phyloP scores from a whole-genome alignment of 345 rosid species.

The Hibiscus tridactylites region DNA sequence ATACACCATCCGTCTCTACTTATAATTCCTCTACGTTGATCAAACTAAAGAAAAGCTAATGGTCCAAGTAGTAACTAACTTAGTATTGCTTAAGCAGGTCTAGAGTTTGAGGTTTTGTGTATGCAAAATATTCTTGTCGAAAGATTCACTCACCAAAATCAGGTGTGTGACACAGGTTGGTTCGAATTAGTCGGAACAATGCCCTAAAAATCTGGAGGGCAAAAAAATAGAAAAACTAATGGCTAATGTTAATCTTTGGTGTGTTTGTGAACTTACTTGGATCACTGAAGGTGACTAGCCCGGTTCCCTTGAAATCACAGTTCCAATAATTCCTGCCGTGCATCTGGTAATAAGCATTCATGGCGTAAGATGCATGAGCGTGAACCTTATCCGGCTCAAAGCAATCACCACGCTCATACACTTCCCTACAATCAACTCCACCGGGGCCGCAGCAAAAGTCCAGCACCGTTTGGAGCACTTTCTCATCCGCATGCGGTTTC shows the following conservation, averaged over 20 bases:
- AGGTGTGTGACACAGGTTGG: too few species aligned
- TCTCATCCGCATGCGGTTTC: slow-evolving; percentile 58
- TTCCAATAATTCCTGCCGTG: slow-evolving; percentile 76
- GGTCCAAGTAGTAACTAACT: too few species aligned
- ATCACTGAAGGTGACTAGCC: slow-evolving; percentile 56
- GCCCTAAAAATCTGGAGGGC: too few species aligned
- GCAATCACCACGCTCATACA: slow-evolving; percentile 37
- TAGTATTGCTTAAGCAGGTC: too few species aligned
- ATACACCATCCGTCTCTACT: too few species aligned
- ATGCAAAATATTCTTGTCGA: too few species aligned
- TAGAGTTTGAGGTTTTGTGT: too few species aligned
- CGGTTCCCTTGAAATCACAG: slow-evolving; percentile 63
- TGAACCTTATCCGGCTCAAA: slow-evolving; percentile 46
- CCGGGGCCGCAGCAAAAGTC: slow-evolving; percentile 62
- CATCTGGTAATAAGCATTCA: slow-evolving; percentile 64
- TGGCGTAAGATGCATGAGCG: slow-evolving; percentile 60
- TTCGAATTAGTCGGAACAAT: too few species aligned
- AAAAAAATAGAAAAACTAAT: not conserved
- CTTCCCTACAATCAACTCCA: slow-evolving; percentile 62
- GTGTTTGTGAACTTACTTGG: slow-evolving; percentile 35
- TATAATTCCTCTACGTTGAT: too few species aligned
- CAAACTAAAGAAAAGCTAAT: too few species aligned
- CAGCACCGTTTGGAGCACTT: slow-evolving; percentile 44
- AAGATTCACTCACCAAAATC: too few species aligned
- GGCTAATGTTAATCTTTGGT: too few species aligned